Evolutionary conservation across 306 rosid species (phyloP), one percentile per base, ranked within the genome.

Genomic region (Casuarina glauca): DNA sequence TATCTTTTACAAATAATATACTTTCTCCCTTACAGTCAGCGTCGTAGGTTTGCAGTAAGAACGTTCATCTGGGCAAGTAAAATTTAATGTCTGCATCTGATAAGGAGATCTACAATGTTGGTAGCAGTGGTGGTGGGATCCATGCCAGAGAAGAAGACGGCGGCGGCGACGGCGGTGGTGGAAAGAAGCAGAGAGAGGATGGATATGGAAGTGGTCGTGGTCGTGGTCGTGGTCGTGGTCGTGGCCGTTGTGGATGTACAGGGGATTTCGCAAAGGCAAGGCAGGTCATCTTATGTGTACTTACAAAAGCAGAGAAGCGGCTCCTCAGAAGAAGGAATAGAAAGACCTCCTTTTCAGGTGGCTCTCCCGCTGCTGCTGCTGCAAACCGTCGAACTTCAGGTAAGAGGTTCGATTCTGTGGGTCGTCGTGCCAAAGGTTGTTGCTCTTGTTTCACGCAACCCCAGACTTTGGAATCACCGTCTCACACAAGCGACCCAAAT

Each of bases 361-460:
- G 11, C 4, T 6, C 67, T 71, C n/a, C 42, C 39, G 60, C 52
- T 3, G 10, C 55, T 3, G 10, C 55, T 39, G 49, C 63, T 3
- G 11, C 57, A 50, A 69, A 58, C 20, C 49, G 4, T 64, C 17
- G 60, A 44, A 32, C 39, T 79, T 81, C 86, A 48, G 91, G 88
- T 82, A 89, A 82, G 86, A 74, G 42, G 70, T 68, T 2, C 8
- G 76, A 50, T 53, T 79, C 39, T 75, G 77, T 71, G 77, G 43
- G 60, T 32, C 41, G 69, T 78, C 71, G 79, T 41, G 51, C 71
- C 63, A 74, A n/a, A 76, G 85, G 88, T 5, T 87, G 96, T 82
- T 82, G 39, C 84, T 85, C 87, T 70, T 94, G 98, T 83, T 90
- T 89, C 62, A 72, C 32, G 32, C 85, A 76, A 79, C 88, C 90